Percentiles rank a stretch among this genome's conserved stretches.
phyloP scores from a whole-genome alignment of 140 eudicot genomes.

The Flaveria floridana region DNA sequence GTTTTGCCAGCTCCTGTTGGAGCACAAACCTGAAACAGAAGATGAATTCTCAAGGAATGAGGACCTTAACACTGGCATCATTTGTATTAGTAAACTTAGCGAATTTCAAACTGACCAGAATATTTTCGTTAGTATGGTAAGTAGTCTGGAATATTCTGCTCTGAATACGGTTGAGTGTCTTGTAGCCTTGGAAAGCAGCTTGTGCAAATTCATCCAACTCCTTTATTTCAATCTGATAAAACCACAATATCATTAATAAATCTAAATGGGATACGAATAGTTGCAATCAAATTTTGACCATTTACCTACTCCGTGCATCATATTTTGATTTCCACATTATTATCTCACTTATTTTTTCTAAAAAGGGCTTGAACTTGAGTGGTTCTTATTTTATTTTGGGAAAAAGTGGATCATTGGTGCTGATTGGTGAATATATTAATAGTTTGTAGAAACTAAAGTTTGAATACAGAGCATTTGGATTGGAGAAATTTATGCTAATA shows the following conservation, averaged over 20 bases:
- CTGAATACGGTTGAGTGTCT: constrained; percentile 94
- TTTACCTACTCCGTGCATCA: constrained; percentile 20
- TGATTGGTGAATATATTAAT: background rate
- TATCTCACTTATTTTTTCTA: background rate
- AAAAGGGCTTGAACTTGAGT: background rate
- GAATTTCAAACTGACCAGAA: constrained; percentile 53
- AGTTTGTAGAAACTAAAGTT: background rate
- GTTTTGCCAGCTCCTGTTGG: constrained; percentile 99
- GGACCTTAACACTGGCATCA: constrained; percentile 1
- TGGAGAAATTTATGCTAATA: background rate
- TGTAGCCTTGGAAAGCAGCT: constrained; percentile 95
- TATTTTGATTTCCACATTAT: background rate
- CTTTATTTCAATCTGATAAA: constrained; percentile 76
- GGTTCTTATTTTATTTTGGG: background rate
- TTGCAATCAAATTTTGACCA: constrained; percentile 16
- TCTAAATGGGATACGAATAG: background rate
- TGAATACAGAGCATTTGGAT: background rate
- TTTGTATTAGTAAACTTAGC: constrained; percentile 2
- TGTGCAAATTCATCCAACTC: constrained; percentile 98
- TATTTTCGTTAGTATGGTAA: constrained; percentile 76
- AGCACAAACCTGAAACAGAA: constrained; percentile 79
- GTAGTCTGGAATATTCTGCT: constrained; percentile 91
- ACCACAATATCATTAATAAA: constrained; percentile 16
- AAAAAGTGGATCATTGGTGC: background rate
- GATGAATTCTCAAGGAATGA: constrained; percentile 23